Base-by-base conservation (phyloP, 2,329 filamentous ascomycete genomes). In the Aspergillus sp. region DNA sequence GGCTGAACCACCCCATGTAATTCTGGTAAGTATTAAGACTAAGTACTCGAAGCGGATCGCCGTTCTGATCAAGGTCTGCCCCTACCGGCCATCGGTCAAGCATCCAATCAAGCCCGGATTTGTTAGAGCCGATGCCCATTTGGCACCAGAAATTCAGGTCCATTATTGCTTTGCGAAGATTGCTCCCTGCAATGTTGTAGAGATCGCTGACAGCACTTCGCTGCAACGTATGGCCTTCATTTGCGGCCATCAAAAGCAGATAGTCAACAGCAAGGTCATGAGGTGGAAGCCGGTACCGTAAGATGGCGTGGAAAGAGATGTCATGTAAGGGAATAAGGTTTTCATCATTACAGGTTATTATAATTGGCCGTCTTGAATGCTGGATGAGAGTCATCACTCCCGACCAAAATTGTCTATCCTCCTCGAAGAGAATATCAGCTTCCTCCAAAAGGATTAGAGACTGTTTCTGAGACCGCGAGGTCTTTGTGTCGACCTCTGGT, bases 111-210 rank as follows among this genome's bases (percentile, higher is more conserved):
- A 94, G 78, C 0, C 93, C 91, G 19, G 86, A 86, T 56, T 86
- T 86, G n/a, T 81, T 75, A 62, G 95, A 93, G 4, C 93, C 94
- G 7, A 98, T 81, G 0, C 85, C 88, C 68, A 97, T 89, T 64
- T 98, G 93, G 63, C 94, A 98, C 91, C 91, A 98, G 62, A 94
- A 93, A 62, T 94, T 84, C 29, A 98, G 76, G 51, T 97, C 89
- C 47, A 78, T 82, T 42, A 98, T 80, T 2, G 85, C 83, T 26
- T 84, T 88, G 46, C 93, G 82, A 8, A 98, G 70, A 62, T 98
- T 93, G 29, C 76, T 69, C 2, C 76, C 65, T 45, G 86, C 84
- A 9, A 80, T 80, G 45, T 77, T 73, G 59, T 89, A 95, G 2
- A 98, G 75, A 5, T 78, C 72, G 44, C 77, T 73, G 0, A 94